Evolutionary conservation across 495 filamentous ascomycete species (phyloP), one percentile per base, ranked within the genome.

Genomic region (Beverwykella pulmonaria): DNA sequence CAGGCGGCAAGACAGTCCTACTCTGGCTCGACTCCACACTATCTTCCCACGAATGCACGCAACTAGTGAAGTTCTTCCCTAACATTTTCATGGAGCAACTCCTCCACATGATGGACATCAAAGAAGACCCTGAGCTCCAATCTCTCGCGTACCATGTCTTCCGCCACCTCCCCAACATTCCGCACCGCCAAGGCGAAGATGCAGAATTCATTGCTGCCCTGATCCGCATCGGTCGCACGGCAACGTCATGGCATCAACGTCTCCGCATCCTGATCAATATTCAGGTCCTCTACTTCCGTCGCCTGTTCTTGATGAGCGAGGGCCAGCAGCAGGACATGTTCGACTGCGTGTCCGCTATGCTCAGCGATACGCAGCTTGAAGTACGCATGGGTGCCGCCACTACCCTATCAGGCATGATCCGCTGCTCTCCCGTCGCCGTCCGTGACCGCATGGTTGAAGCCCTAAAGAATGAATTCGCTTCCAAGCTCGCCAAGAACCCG

Each of bases 81-180:
- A 83, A 91, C 54, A 82, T 90, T 8, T 92, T 98, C 69, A 92
- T 95, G 66, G 90, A 91, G 44, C 88, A 96, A 75, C 85, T 98
- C 52, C 79, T 99, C 49, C 92, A 98, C 79, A 99, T 99, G 94
- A 99, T 99, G 94, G 94, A 99, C 75, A 90, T 99, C 68, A 97
- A 97, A 76, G 94, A 99, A 77, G 94, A 99, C 73, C 92, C 91
- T 4, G 94, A 99, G 75, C 85, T 99, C 10, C 93, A 96, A 81
- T 88, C 89, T 10, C 83, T 97, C 23, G 93, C 94, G 14, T 99
- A 99, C 73, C 92, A 96, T 73, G 94, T 99, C 29, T 99, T 97
- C 80, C 88, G 94, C 26, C 93, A 99, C 74, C 81, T 99, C 3
- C 92, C 95, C 19, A 99, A 98, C 78, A 92, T 99, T 61, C 95